phyloP scores from a whole-genome alignment of 768 basidiomycete species.

The Boletellus emodensis region DNA sequence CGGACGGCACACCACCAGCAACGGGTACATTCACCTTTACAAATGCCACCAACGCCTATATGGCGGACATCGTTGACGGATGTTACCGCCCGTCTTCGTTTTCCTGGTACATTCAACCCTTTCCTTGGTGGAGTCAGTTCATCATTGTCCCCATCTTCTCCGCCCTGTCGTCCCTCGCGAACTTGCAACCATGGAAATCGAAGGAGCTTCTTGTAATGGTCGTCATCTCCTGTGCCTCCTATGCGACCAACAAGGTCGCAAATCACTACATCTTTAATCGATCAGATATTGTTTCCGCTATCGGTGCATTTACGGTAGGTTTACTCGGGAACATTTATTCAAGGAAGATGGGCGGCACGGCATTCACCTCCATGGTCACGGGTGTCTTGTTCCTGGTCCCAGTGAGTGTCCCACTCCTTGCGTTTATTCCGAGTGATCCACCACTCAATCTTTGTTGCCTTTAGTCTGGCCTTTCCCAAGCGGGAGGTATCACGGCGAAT shows the following conservation, averaged over 20 bases:
- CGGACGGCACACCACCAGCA: conserved; percentile 42
- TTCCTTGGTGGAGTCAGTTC: conserved; percentile 75
- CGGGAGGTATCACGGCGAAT: conserved; percentile 78
- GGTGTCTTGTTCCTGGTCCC: conserved; percentile 86
- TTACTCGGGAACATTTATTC: conserved; percentile 79
- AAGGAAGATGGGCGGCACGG: conserved; percentile 77
- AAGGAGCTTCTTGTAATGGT: conserved; percentile 80
- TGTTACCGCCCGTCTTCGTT: conserved; percentile 66
- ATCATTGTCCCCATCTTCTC: conserved; percentile 76
- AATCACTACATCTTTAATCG: conserved; percentile 84
- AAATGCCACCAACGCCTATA: conserved; percentile 43
- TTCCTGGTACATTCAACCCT: conserved; percentile 78
- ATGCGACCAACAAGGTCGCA: conserved; percentile 75
- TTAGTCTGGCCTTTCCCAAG: conserved; percentile 81
- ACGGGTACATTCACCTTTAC: conserved; percentile 66
- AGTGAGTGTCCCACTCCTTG: conserved; percentile 41
- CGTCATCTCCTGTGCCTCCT: conserved; percentile 74
- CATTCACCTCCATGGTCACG: conserved; percentile 88
- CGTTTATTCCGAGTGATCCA: background rate
- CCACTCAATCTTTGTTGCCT: background rate
- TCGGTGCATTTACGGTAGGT: conserved; percentile 81
- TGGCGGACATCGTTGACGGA: conserved; percentile 52
- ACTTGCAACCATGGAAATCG: conserved; percentile 72
- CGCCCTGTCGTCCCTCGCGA: conserved; percentile 64
- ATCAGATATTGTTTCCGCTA: conserved; percentile 79